Conservation (phyloP, 345 rosid species). For the Citrus unshiu region DNA sequence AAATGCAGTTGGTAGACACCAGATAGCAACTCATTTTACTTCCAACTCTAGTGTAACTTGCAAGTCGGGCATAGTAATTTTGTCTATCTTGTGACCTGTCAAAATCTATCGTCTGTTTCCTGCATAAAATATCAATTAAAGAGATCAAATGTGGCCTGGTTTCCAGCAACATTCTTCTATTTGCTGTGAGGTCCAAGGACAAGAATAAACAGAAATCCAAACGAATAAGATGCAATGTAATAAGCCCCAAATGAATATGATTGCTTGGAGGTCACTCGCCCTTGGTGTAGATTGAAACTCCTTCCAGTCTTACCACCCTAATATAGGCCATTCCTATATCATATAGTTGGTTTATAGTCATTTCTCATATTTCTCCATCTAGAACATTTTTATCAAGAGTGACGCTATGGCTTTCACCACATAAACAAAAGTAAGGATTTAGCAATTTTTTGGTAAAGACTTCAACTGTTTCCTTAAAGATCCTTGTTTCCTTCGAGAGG, state of each 20-base stretch:
- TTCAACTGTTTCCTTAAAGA: background rate
- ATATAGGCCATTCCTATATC: background rate
- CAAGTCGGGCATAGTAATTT: background rate
- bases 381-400: background rate
- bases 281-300: background rate
- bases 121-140: conserved; percentile 1
- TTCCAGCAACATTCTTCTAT: background rate
- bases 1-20: background rate
- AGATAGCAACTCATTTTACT: background rate
- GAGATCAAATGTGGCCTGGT: background rate
- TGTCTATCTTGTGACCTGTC: background rate
- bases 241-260: background rate
- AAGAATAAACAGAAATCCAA: background rate
- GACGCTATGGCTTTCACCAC: background rate
- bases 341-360: background rate
- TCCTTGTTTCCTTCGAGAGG: background rate
- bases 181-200: background rate
- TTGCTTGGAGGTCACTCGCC: background rate
- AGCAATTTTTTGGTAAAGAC: background rate
- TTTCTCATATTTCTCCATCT: background rate
- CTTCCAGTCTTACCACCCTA: background rate
- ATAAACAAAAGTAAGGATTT: background rate
- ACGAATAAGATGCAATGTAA: background rate
- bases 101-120: background rate
- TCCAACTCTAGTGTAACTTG: background rate